Evolutionary conservation across 2,329 filamentous ascomycete species (phyloP).

Genomic region (Aureobasidium musti): DNA sequence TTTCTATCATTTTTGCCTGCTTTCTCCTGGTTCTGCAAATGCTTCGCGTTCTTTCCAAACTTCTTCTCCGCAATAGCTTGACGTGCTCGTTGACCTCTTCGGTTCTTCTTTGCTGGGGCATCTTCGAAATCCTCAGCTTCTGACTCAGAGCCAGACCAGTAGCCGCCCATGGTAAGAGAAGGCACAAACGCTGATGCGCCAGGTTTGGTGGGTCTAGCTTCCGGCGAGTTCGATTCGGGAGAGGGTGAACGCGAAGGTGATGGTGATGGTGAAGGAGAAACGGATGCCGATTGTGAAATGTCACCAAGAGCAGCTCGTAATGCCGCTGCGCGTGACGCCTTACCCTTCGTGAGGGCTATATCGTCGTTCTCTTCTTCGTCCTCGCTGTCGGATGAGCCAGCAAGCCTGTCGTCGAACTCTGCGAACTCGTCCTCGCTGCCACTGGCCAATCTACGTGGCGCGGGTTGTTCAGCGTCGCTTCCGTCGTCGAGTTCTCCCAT

Average conservation of each 20-base stretch:
- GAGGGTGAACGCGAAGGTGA: slow-evolving; percentile 36
- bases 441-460: not conserved
- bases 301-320: slow-evolving; percentile 31
- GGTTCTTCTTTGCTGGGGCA: slow-evolving; percentile 65
- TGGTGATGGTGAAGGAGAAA: slow-evolving; percentile 34
- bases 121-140: slow-evolving; percentile 63
- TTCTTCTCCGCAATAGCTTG: slow-evolving; percentile 81
- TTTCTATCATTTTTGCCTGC: slow-evolving; percentile 46
- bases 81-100: slow-evolving; percentile 73
- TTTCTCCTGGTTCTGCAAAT: slow-evolving; percentile 54
- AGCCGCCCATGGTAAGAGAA: slow-evolving; percentile 72
- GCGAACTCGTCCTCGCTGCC: slow-evolving; percentile 33
- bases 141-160: slow-evolving; percentile 73
- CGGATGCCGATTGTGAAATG: slow-evolving; percentile 35
- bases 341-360: slow-evolving; percentile 34
- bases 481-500: slow-evolving; percentile 2
- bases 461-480: not conserved
- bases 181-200: slow-evolving; percentile 67
- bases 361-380: slow-evolving; percentile 40
- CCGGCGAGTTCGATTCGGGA: slow-evolving; percentile 32
- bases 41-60: slow-evolving; percentile 70
- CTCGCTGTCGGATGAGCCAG: slow-evolving; percentile 42
- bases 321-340: slow-evolving; percentile 23
- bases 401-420: slow-evolving; percentile 45
- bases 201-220: slow-evolving; percentile 34